Evolutionary conservation across 768 basidiomycete species (phyloP).

Genomic region (Scleroderma bovista): DNA sequence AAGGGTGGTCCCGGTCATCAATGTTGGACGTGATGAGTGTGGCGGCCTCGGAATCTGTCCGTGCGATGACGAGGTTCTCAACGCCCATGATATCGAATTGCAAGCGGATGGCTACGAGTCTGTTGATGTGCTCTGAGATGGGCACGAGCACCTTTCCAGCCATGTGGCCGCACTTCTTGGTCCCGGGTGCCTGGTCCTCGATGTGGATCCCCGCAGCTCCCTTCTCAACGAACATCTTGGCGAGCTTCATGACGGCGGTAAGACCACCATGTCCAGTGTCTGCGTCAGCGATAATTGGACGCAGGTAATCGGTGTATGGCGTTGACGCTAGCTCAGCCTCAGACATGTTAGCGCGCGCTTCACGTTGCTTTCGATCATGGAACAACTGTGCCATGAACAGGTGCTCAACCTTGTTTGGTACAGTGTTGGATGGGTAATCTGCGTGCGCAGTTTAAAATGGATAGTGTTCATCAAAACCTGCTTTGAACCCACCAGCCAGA

Average conservation of each 20-base stretch:
- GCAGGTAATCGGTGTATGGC: slow-evolving; percentile 80
- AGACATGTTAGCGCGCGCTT: slow-evolving; percentile 65
- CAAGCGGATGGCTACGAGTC: slow-evolving; percentile 92
- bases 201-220: slow-evolving; percentile 98
- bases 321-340: slow-evolving; percentile 67
- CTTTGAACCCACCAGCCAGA: slow-evolving; percentile 68
- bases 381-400: slow-evolving; percentile 97
- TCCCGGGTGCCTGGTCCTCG: slow-evolving; percentile 96
- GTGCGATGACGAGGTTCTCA: slow-evolving; percentile 86
- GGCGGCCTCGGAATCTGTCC: slow-evolving; percentile 97
- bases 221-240: slow-evolving; percentile 98
- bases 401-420: slow-evolving; percentile 98
- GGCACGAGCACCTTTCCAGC: slow-evolving; percentile 96
- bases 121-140: slow-evolving; percentile 96
- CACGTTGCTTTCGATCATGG: slow-evolving; percentile 96
- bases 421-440: slow-evolving; percentile 99
- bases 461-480: background rate
- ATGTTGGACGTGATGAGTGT: slow-evolving; percentile 96
- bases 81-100: slow-evolving; percentile 99
- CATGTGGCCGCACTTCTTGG: slow-evolving; percentile 96
- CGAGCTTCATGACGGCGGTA: slow-evolving; percentile 97
- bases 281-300: slow-evolving; percentile 93
- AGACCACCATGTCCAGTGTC: slow-evolving; percentile 98
- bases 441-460: background rate
- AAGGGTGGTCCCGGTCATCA: slow-evolving; percentile 94